Percentiles rank a stretch among this genome's conserved stretches.
Conservation (phyloP, 2,329 filamentous ascomycete species). For the Microdochium trichocladiopsis region DNA sequence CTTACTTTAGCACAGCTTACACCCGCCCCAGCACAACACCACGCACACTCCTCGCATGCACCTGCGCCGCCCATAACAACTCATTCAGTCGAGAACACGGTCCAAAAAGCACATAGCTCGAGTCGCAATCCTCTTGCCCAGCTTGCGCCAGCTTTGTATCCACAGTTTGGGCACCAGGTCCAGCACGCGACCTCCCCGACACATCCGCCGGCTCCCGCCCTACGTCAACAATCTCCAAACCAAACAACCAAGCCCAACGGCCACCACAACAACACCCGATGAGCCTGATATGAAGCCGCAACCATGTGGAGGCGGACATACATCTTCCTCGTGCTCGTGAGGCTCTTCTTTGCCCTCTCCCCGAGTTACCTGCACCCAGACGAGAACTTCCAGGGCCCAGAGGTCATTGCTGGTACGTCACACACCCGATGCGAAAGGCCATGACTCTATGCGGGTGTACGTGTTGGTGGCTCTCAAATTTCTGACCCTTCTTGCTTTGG, state of each 20-base stretch:
- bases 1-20: no score
- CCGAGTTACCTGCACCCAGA: conserved; percentile 97
- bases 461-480: no score
- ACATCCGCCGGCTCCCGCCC: background rate
- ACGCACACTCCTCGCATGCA: background rate
- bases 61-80: background rate
- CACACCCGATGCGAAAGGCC: no score
- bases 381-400: conserved; percentile 97
- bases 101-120: no score
- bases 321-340: conserved; percentile 74
- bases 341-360: conserved; percentile 88
- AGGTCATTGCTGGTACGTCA: conserved; percentile 84
- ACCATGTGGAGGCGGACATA: conserved; percentile 90
- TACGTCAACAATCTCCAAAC: background rate
- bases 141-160: no score
- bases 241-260: background rate
- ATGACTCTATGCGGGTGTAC: no score
- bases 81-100: no score
- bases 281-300: background rate
- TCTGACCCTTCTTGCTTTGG: no score
- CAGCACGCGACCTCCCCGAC: background rate
- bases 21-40: no score
- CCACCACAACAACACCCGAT: background rate
- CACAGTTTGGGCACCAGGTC: no score
- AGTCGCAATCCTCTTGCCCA: no score